A percentile compares a stretch with the other conserved stretches of the same genome.
These are phyloP conservation scores for Kluyveromyces sp. DNA, from an alignment of 1,139 yeast genomes.

Conservation along the genomic window DNA sequence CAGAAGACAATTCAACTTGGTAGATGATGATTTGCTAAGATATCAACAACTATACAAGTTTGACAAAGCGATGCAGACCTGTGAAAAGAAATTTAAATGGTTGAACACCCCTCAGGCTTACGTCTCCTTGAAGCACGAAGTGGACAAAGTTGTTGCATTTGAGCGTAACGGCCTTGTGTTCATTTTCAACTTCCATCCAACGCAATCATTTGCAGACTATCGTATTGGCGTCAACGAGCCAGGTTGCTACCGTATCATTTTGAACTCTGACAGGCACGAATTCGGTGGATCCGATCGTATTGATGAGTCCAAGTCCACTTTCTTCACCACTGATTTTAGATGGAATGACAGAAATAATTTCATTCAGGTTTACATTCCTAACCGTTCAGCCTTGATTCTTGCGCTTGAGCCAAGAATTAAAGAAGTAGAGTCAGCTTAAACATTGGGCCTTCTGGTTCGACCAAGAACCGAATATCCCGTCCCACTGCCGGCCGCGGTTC, in stretches of 20 bases:
- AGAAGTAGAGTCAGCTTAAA: not conserved
- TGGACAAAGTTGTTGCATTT: slow-evolving; percentile 79
- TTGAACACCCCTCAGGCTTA: slow-evolving; percentile 74
- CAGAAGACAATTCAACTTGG: slow-evolving; percentile 84
- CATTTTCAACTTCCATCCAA: slow-evolving; percentile 84
- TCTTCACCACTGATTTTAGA: slow-evolving; percentile 59
- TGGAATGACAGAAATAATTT: slow-evolving; percentile 82
- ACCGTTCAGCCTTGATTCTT: slow-evolving; percentile 71
- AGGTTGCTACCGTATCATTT: slow-evolving; percentile 67
- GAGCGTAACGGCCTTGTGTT: slow-evolving; percentile 83
- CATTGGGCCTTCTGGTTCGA: not conserved
- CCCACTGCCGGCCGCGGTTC: not conserved
- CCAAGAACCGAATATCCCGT: no score
- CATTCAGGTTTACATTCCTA: slow-evolving; percentile 76
- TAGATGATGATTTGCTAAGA: slow-evolving; percentile 70
- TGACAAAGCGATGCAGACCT: slow-evolving; percentile 75
- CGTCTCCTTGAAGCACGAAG: slow-evolving; percentile 79
- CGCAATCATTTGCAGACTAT: slow-evolving; percentile 76
- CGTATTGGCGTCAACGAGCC: slow-evolving; percentile 78
- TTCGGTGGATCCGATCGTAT: slow-evolving; percentile 83
- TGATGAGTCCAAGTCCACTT: slow-evolving; percentile 47
- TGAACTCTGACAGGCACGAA: slow-evolving; percentile 62
- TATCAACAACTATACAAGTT: slow-evolving; percentile 72
- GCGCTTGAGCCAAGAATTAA: slow-evolving; percentile 32
- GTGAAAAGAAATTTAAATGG: slow-evolving; percentile 67